These are phyloP conservation scores for Letharia lupina DNA, from an alignment of 495 filamentous ascomycete species.

Conservation along the genomic window DNA sequence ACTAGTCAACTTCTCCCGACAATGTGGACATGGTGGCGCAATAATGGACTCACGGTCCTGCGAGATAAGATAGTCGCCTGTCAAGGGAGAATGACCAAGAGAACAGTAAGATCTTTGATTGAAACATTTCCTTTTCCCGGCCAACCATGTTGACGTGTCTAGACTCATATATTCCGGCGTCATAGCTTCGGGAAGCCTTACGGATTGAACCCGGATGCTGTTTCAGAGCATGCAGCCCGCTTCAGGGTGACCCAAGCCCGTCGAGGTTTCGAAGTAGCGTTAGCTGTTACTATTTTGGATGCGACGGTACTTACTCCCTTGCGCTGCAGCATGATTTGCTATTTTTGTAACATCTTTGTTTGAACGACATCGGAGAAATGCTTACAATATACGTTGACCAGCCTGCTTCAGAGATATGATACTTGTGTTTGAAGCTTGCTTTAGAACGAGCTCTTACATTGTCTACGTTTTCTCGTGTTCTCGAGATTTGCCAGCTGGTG, in stretches of 20 bases:
- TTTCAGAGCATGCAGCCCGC: slow-evolving; percentile 14
- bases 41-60: slow-evolving; percentile 7
- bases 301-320: slow-evolving; percentile 1
- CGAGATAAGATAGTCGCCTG: slow-evolving; percentile 14
- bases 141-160: neutral
- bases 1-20: neutral
- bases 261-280: slow-evolving; percentile 11
- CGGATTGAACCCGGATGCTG: slow-evolving; percentile 3
- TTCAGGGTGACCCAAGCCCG: slow-evolving; percentile 3
- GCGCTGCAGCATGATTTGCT: slow-evolving; percentile 3
- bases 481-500: neutral
- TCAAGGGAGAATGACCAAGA: neutral
- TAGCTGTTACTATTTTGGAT: slow-evolving; percentile 15
- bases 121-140: slow-evolving; percentile 6
- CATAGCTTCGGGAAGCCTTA: slow-evolving; percentile 15
- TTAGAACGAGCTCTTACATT: neutral
- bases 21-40: slow-evolving; percentile 8
- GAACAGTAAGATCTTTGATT: neutral
- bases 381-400: neutral
- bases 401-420: neutral
- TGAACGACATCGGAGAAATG: neutral
- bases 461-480: neutral
- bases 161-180: slow-evolving; percentile 6
- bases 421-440: neutral
- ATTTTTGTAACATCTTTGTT: slow-evolving; percentile 11